A percentile compares a stretch with the other conserved stretches of the same genome.
Evolutionary conservation across 164 flowering plant species (phyloP).

Genomic region (Vitis rupestris): DNA sequence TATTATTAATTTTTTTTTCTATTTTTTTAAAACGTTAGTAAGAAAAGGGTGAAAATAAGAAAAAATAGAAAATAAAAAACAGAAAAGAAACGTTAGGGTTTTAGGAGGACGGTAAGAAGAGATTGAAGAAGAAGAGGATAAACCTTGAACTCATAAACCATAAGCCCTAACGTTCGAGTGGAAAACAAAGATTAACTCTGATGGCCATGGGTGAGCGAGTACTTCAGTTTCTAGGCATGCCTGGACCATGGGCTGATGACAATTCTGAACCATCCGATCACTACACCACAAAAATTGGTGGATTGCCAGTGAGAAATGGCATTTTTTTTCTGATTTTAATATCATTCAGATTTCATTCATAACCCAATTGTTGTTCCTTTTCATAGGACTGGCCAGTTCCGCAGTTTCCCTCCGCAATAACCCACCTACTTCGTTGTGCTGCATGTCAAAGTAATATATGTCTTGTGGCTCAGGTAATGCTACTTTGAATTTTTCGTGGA

Average conservation of each 20-base stretch:
- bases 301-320: conserved; percentile 63
- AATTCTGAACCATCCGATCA: conserved; percentile 66
- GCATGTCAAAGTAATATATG: conserved; percentile 51
- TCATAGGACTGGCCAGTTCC: conserved; percentile 69
- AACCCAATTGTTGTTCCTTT: background rate
- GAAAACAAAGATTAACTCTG: background rate
- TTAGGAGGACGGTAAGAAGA: too few relatives aligned
- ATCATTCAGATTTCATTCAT: background rate
- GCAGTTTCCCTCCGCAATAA: conserved; percentile 20
- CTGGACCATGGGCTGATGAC: conserved; percentile 87
- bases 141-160: too few relatives aligned
- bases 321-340: background rate
- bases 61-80: too few relatives aligned
- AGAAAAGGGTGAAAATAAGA: too few relatives aligned
- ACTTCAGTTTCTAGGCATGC: conserved; percentile 58
- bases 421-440: conserved; percentile 49
- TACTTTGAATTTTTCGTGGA: background rate
- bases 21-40: too few relatives aligned
- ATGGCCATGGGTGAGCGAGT: conserved; percentile 44
- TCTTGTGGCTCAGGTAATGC: conserved; percentile 75
- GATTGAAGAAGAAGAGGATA: too few relatives aligned
- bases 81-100: too few relatives aligned
- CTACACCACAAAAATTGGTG: conserved; percentile 87
- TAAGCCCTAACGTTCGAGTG: too few relatives aligned
- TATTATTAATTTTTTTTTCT: too few relatives aligned